Conservation (phyloP, 2,329 filamentous ascomycete species). For the Ambrosiella beaveri region DNA sequence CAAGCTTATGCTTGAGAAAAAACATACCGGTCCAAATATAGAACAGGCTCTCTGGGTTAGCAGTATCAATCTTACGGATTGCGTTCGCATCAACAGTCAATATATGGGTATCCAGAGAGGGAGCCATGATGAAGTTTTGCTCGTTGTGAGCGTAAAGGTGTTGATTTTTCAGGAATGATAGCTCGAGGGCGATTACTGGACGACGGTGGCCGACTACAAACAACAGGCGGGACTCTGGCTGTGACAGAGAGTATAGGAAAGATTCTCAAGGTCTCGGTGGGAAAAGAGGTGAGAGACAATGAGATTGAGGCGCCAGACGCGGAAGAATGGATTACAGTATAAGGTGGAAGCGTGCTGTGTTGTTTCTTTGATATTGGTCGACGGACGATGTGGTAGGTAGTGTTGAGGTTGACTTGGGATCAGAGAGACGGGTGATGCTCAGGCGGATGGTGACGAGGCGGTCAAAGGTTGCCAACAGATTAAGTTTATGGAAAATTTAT, state of each 20-base stretch:
- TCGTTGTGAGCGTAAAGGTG: slow-evolving; percentile 21
- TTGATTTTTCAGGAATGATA: slow-evolving; percentile 12
- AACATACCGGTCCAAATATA: slow-evolving; percentile 90
- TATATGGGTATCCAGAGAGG: slow-evolving; percentile 66
- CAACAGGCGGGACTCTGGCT: not conserved
- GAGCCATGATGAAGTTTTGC: slow-evolving; percentile 48
- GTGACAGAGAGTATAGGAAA: not conserved
- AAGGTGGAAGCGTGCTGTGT: not conserved
- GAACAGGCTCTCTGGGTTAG: slow-evolving; percentile 81
- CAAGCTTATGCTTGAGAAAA: not conserved
- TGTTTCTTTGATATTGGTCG: not conserved
- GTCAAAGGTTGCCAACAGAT: not conserved
- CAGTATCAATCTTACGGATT: slow-evolving; percentile 87
- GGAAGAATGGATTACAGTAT: not conserved
- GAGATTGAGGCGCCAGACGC: slow-evolving; percentile 12
- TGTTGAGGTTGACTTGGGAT: not conserved
- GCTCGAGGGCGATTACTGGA: slow-evolving; percentile 12
- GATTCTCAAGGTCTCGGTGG: slow-evolving; percentile 4
- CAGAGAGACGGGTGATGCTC: not conserved
- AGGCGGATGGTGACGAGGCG: not conserved
- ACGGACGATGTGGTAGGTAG: not conserved
- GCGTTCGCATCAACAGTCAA: slow-evolving; percentile 81
- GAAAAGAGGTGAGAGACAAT: slow-evolving; percentile 3
- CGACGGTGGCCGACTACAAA: not conserved
- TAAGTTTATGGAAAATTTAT: too few species aligned